Evolutionary conservation across 192 early-diverging fungal genomes (phyloP).

Genomic region (Haplosporangium gracile): DNA sequence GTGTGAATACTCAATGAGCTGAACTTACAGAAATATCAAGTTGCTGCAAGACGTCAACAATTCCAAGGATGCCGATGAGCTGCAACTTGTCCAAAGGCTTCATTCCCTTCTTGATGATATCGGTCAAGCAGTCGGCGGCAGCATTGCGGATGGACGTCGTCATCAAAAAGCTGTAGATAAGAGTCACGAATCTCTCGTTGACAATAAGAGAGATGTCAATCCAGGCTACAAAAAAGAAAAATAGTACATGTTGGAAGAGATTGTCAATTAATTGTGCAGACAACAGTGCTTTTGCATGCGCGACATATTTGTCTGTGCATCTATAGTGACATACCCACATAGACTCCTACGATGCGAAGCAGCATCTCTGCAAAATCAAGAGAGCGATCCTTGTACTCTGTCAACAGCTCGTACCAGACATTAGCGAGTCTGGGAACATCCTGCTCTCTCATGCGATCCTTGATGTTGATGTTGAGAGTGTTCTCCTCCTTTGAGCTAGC

Average conservation of each 20-base stretch:
- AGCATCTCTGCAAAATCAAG: conserved; percentile 74
- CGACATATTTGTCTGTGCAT: not conserved
- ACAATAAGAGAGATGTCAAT: conserved; percentile 94
- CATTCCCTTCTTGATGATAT: conserved; percentile 96
- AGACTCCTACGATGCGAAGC: conserved; percentile 84
- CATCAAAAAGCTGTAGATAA: conserved; percentile 81
- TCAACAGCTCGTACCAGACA: conserved; percentile 83
- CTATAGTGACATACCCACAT: conserved; percentile 66
- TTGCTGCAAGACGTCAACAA: conserved; percentile 49
- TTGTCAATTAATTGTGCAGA: not conserved
- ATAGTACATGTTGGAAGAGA: not conserved
- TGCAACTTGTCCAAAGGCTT: conserved; percentile 88
- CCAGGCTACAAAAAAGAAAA: conserved; percentile 72
- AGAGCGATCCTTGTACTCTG: conserved; percentile 68
- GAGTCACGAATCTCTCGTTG: conserved; percentile 81
- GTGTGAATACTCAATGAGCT: not conserved
- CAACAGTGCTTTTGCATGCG: not conserved
- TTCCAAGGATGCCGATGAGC: conserved; percentile 75
- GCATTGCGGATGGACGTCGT: conserved; percentile 72
- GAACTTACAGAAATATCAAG: conserved; percentile 39
- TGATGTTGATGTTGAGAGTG: conserved; percentile 83
- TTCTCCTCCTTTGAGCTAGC: conserved; percentile 69
- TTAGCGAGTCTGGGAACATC: conserved; percentile 80
- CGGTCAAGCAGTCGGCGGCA: conserved; percentile 86
- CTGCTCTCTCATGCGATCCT: conserved; percentile 90